Base-by-base conservation (phyloP, 1,139 yeast genomes). In the Geotrichum restrictum region DNA sequence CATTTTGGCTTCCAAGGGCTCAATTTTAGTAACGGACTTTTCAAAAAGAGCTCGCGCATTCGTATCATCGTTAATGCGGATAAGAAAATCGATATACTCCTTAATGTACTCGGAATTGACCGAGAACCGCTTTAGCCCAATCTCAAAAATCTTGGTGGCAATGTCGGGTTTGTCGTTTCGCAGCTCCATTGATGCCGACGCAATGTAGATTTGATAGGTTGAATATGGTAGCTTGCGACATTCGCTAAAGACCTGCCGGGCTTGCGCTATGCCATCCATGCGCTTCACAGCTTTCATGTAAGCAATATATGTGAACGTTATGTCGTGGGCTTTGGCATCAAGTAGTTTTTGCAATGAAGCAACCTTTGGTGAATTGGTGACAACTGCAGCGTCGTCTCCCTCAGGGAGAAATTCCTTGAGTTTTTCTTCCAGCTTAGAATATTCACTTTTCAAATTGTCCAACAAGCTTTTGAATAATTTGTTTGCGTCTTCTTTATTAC, bases 1-100 rank as follows among this genome's bases (percentile, higher is more conserved):
- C 13, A 69, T 67, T 53, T 73, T 69, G 45, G 78, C 68, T 52
- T 59, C 68, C 43, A 44, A 67, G 46, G 65, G 61, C 14, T 64
- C 62, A 56, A 80, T 67, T 53, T 74, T 76, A 19, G 76, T 74
- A 2, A 80, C 69, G 0, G 83, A 76, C 13, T 81, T 74, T 68
- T 93, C 98, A 65, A 93, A 85, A 43, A 88, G 75, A 11, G 89
- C 88, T 60, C 93, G 82, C 16, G 91, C 87, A 62, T 85, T 87
- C 33, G 88, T 85, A 54, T 83, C 85, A 66, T 89, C 96, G 65
- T 85, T 85, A 38, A 79, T 77, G 60, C 78, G 72, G 36, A 88
- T 79, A 58, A 93, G 73, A 64, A 86, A 91, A 56, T 84, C 81
- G 62, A 93, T 74, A 66, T 91, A 91, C 49, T 80, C 78, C 57